These are phyloP conservation scores for Mucor velutinosus DNA, from an alignment of 371 early-diverging fungal species.

Conservation along the genomic window DNA sequence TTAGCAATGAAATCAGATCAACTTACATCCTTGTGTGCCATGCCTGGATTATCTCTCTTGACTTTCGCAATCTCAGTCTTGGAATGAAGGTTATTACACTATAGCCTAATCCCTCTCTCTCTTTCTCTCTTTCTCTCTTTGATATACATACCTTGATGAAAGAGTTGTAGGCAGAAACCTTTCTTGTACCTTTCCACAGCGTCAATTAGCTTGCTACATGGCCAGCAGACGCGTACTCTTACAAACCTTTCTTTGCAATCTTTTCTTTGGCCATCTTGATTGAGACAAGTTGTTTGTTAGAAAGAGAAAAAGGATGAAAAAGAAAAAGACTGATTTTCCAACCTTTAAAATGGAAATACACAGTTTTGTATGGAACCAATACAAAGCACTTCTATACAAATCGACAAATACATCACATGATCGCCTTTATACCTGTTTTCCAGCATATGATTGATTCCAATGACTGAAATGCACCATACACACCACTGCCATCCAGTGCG, in stretches of 20 bases:
- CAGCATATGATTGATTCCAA: background rate
- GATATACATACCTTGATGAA: slow-evolving; percentile 44
- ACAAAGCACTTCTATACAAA: background rate
- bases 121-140: background rate
- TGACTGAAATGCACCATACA: background rate
- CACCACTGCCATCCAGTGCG: background rate
- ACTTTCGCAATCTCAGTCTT: slow-evolving; percentile 53
- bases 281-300: background rate
- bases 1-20: background rate
- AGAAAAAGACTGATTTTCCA: slow-evolving; percentile 7
- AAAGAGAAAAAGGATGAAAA: slow-evolving; percentile 7
- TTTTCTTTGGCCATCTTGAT: slow-evolving; percentile 13
- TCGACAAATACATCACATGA: slow-evolving; percentile 2
- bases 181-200: slow-evolving; percentile 22
- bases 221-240: background rate
- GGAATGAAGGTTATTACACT: background rate
- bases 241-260: slow-evolving; percentile 5
- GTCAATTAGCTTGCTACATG: background rate
- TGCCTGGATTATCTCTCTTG: slow-evolving; percentile 46
- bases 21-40: slow-evolving; percentile 46
- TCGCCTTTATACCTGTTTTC: background rate
- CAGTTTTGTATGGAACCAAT: background rate
- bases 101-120: background rate
- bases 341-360: background rate
- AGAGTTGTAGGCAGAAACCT: slow-evolving; percentile 55